Evolutionary conservation across 768 basidiomycete species (phyloP), one percentile per base, ranked within the genome.

Genomic region (Roridomyces roridus): DNA sequence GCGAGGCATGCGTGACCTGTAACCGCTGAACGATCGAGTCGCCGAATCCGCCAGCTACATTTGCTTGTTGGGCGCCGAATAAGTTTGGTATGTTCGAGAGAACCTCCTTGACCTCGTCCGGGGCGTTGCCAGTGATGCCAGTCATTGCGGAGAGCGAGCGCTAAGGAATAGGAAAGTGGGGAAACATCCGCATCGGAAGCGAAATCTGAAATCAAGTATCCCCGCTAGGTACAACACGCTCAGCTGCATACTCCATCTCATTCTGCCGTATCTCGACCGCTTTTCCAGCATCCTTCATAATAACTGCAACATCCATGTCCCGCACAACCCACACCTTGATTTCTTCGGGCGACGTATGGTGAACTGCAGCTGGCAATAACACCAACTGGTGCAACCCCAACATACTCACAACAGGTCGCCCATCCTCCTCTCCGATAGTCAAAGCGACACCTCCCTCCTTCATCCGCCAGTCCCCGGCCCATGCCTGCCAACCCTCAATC

Each of bases 1-100:
- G 58, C 1, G 80, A 82, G 0, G 80, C 66, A 24, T 83, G 80
- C 1, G 70, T 76, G 42, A 77, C 71, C 5, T 41, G 29, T 37
- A 79, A 39, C 4, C 73, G 56, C 29, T 62, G 58, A 25, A 62
- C 51, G 52, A 68, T 69, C 1, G 35, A 36, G 14, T 54, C 43
- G 6, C 56, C 51, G 34, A 62, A 62, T 18, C 31, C 31, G 11
- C 15, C 15, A 11, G 31, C 3, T 6, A 31, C 7, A 6, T 31
- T 31, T 6, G 29, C 6, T 7, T 31, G 29, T 6, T 6, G 14
- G 7, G 29, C 29, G 31, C 31, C 31, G 7, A 34, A 15, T 3
- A 34, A 11, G 10, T 10, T 34, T 10, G 31, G 2, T 10, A 34
- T 3, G 15, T 34, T 34, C 15, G 31, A 8, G 15, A 34, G 31